Percentiles rank a stretch among this genome's conserved stretches.
Conservation (phyloP, 2,329 filamentous ascomycete species). For the Ophiobolus disseminans region DNA sequence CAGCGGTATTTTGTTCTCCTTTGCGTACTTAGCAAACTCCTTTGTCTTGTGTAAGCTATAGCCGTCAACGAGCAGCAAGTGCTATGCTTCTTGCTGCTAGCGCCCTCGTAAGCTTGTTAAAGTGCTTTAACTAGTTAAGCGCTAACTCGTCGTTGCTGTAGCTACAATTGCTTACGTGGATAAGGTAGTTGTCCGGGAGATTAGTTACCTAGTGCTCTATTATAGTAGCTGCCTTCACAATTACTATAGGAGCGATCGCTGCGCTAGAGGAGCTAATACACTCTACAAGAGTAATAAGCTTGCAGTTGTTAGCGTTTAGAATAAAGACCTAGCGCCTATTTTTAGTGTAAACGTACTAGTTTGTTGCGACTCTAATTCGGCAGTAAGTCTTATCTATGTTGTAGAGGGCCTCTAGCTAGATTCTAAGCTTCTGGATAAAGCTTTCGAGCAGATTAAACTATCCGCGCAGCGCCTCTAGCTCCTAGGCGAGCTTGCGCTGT, state of each 20-base stretch:
- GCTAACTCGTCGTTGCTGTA: conserved; percentile 44
- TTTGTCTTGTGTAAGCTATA: conserved; percentile 42
- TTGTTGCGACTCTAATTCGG: conserved; percentile 8
- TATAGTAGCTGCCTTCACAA: conserved; percentile 4
- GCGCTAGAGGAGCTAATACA: background rate
- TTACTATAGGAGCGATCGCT: conserved; percentile 3
- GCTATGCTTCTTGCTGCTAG: conserved; percentile 33
- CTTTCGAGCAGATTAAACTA: conserved; percentile 1
- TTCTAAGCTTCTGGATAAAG: background rate
- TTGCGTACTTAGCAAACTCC: conserved; percentile 44
- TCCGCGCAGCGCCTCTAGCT: background rate
- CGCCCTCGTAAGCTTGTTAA: conserved; percentile 39
- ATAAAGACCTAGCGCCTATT: conserved; percentile 4
- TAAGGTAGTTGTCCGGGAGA: conserved; percentile 6
- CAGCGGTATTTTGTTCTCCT: conserved; percentile 39
- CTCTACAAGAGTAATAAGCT: conserved; percentile 5
- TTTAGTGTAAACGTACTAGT: conserved; percentile 2
- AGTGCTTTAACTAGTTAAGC: conserved; percentile 46
- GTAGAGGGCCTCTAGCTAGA: background rate
- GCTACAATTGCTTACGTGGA: conserved; percentile 33
- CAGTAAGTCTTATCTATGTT: background rate
- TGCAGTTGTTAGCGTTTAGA: conserved; percentile 1
- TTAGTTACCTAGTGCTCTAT: conserved; percentile 5
- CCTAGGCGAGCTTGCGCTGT: background rate
- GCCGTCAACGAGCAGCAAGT: conserved; percentile 48